phyloP scores from a whole-genome alignment of 495 filamentous ascomycete genomes.

The Rusavskia elegans region DNA sequence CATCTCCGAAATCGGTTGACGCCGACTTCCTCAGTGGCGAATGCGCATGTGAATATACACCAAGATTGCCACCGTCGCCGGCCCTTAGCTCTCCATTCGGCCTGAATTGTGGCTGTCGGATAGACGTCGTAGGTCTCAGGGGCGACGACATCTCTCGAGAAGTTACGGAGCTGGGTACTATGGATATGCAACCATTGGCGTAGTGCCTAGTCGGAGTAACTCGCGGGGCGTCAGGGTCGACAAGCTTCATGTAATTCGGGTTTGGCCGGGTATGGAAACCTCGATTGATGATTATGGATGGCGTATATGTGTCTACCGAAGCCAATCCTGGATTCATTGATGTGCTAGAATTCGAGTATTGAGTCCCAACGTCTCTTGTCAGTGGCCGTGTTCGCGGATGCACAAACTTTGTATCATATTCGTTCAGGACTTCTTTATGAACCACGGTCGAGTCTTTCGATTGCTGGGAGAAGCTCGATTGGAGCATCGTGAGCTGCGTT shows the following conservation, averaged over 20 bases:
- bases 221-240: conserved; percentile 46
- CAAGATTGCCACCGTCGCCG: conserved; percentile 65
- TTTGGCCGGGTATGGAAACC: conserved; percentile 78
- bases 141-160: conserved; percentile 38
- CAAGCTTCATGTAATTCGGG: conserved; percentile 65
- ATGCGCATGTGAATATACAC: conserved; percentile 63
- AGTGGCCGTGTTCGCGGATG: conserved; percentile 71
- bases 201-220: conserved; percentile 4
- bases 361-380: conserved; percentile 71
- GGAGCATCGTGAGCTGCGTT: conserved; percentile 56
- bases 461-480: conserved; percentile 61
- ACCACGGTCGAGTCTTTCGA: conserved; percentile 70
- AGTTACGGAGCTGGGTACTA: conserved; percentile 28
- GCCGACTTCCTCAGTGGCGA: conserved; percentile 59
- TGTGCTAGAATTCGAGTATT: conserved; percentile 33
- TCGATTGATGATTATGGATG: conserved; percentile 61
- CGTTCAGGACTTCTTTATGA: conserved; percentile 79
- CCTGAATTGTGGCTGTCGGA: conserved; percentile 43
- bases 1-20: conserved; percentile 27
- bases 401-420: conserved; percentile 93
- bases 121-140: conserved; percentile 26
- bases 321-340: conserved; percentile 23
- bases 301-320: conserved; percentile 56
- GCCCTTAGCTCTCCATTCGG: conserved; percentile 20
- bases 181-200: conserved; percentile 15